These are phyloP conservation scores for Trichoderma brevicompactum DNA, from an alignment of 2,329 filamentous ascomycete species.

Conservation along the genomic window DNA sequence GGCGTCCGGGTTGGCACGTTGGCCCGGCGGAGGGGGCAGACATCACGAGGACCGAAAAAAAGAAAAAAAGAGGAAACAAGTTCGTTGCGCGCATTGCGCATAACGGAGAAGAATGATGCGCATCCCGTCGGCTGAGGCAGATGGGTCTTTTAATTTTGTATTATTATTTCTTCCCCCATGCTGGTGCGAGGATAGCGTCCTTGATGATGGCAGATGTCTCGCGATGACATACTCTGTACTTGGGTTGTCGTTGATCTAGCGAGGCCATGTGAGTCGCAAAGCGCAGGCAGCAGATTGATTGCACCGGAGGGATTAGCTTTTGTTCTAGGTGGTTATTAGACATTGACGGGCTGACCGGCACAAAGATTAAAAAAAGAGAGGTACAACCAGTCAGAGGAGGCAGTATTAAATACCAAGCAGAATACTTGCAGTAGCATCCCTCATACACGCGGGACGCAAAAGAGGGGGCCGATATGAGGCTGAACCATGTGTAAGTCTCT, in stretches of 20 bases:
- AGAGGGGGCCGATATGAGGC: slow-evolving; percentile 18
- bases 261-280: slow-evolving; percentile 18
- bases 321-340: not conserved
- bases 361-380: not conserved
- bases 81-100: not conserved
- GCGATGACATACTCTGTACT: slow-evolving; percentile 5
- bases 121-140: slow-evolving; percentile 1
- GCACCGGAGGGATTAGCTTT: not conserved
- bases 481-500: slow-evolving; percentile 12
- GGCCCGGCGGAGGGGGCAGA: slow-evolving; percentile 17
- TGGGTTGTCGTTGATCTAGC: not conserved
- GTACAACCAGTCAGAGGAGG: not conserved
- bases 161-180: not conserved
- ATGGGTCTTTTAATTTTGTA: not conserved
- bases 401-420: slow-evolving; percentile 5
- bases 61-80: slow-evolving; percentile 12
- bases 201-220: not conserved
- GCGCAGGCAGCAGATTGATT: not conserved
- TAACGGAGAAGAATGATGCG: not conserved
- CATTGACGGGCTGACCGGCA: not conserved
- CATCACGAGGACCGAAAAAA: slow-evolving; percentile 27
- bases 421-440: not conserved
- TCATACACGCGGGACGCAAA: slow-evolving; percentile 9
- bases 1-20: slow-evolving; percentile 24
- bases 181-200: not conserved